Conservation (phyloP, 495 filamentous ascomycete species). For the Usnea hakonensis region DNA sequence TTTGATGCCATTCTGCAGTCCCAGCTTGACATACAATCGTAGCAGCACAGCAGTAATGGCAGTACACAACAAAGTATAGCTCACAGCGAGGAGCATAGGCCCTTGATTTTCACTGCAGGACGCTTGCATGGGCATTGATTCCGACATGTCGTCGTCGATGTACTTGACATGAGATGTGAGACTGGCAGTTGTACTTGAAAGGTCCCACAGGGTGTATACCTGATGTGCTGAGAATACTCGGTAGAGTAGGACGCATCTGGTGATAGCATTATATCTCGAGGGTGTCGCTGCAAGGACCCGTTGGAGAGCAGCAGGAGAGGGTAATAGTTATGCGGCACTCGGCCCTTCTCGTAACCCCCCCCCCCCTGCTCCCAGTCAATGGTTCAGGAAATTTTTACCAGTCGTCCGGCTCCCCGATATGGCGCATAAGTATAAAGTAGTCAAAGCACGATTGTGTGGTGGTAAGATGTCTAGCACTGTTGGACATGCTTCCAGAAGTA, state of each 20-base stretch:
- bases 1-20: conserved; percentile 15
- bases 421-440: neutral
- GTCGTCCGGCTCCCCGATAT: neutral
- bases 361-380: neutral
- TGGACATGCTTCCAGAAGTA: neutral
- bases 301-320: neutral
- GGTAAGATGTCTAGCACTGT: neutral
- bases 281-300: neutral
- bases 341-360: neutral
- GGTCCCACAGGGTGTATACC: neutral
- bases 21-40: conserved; percentile 20
- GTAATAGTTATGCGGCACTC: neutral
- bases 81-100: conserved; percentile 16
- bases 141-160: conserved; percentile 11
- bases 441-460: neutral
- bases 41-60: conserved; percentile 16
- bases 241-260: neutral
- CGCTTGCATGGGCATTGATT: conserved; percentile 4
- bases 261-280: neutral
- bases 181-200: neutral
- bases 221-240: neutral
- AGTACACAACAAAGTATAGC: conserved; percentile 11
- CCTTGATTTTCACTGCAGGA: conserved; percentile 20
- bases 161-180: neutral
- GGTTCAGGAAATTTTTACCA: neutral